phyloP scores from a whole-genome alignment of 148 eudicot species.

The Talinum fruticosum region DNA sequence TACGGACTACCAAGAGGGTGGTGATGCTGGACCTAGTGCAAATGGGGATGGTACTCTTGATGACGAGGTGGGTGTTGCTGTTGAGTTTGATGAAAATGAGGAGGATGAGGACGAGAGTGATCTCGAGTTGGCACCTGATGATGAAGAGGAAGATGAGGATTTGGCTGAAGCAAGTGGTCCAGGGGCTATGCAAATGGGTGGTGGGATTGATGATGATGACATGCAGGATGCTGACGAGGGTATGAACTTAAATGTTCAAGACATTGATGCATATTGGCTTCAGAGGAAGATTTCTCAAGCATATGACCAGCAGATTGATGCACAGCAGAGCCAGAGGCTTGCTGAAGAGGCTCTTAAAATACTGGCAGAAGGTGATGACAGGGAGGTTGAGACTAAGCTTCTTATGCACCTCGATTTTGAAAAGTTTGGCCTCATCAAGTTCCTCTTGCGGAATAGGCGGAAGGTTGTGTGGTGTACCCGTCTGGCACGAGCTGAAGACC shows the following conservation, averaged over 20 bases:
- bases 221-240: slow-evolving; percentile 53
- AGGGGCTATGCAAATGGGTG: slow-evolving; percentile 80
- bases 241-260: slow-evolving; percentile 71
- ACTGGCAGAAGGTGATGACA: slow-evolving; percentile 65
- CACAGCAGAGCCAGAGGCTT: slow-evolving; percentile 65
- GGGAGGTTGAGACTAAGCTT: slow-evolving; percentile 59
- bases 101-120: slow-evolving; percentile 66
- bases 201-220: slow-evolving; percentile 70
- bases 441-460: slow-evolving; percentile 52
- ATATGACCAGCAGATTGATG: slow-evolving; percentile 65
- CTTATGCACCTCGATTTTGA: slow-evolving; percentile 63
- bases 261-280: slow-evolving; percentile 82
- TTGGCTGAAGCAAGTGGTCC: slow-evolving; percentile 39
- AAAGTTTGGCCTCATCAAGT: slow-evolving; percentile 57
- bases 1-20: slow-evolving; percentile 62
- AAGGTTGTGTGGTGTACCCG: slow-evolving; percentile 84
- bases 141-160: slow-evolving; percentile 79
- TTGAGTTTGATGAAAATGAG: slow-evolving; percentile 85
- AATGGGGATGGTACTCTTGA: slow-evolving; percentile 61
- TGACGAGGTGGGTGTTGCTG: slow-evolving; percentile 77
- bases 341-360: slow-evolving; percentile 70
- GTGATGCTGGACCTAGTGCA: slow-evolving; percentile 37
- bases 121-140: slow-evolving; percentile 56
- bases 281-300: slow-evolving; percentile 77
- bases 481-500: slow-evolving; percentile 72